Percentiles rank a stretch among this genome's conserved stretches.
phyloP scores from a whole-genome alignment of 306 rosid species.

The Cercis canadensis region DNA sequence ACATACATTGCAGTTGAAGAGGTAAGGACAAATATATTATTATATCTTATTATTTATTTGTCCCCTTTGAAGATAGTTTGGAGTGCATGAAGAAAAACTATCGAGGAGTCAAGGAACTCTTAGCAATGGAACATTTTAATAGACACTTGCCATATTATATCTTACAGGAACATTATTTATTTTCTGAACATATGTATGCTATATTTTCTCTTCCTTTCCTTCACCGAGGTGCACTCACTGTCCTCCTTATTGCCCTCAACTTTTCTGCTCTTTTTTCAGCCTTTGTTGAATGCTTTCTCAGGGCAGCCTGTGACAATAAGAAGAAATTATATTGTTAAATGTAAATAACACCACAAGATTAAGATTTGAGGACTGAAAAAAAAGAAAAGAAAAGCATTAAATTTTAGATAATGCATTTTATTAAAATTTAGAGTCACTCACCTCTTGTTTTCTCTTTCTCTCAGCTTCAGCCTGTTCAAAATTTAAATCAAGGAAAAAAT shows the following conservation, averaged over 20 bases:
- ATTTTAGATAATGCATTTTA: no score
- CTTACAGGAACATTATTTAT: conserved; percentile 24
- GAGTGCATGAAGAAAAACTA: not conserved
- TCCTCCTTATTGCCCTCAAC: conserved; percentile 57
- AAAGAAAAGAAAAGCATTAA: not conserved
- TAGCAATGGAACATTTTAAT: not conserved
- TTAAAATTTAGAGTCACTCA: not conserved
- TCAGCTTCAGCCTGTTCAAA: conserved; percentile 62
- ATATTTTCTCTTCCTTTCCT: not conserved
- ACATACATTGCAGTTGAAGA: not conserved
- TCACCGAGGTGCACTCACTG: conserved; percentile 60
- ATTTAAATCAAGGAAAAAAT: conserved; percentile 12
- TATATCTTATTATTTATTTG: not conserved
- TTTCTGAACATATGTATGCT: conserved; percentile 7
- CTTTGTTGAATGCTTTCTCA: conserved; percentile 41
- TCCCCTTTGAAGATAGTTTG: no score
- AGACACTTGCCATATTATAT: not conserved
- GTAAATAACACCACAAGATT: no score
- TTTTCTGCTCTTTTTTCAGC: conserved; percentile 52
- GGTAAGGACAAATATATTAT: not conserved
- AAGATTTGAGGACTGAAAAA: not conserved
- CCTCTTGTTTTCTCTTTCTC: conserved; percentile 61
- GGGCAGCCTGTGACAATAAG: conserved; percentile 35
- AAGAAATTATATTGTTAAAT: not conserved
- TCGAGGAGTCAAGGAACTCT: not conserved